Base-by-base conservation (phyloP, 345 rosid species). In the Carallia brachiata region DNA sequence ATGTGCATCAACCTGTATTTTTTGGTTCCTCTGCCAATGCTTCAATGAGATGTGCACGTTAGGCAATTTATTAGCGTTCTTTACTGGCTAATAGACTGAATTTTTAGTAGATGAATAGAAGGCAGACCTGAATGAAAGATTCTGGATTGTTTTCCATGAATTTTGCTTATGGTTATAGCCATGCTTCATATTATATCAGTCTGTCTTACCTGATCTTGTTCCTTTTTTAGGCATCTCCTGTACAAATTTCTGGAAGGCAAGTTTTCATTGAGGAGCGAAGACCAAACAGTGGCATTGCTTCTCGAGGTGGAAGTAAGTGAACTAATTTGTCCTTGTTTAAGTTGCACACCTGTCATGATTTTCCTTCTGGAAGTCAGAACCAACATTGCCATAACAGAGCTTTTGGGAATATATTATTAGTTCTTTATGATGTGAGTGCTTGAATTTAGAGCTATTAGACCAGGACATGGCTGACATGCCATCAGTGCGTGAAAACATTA, bases 261-360 rank as follows among this genome's bases (percentile, higher is more conserved):
- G 86, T 91, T 31, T 95, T 83, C 82, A 85, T 95, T 6, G 99
- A 95, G 75, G 99, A 89, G 82, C 90, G 99, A 75, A 86, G 99
- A 84, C 93, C 99, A 31, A 95, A 89, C 73, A 86, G 83, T 30
- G 84, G 85, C 32, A 83, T 90, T 72, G 82, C 83, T 70, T 69
- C 84, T 59, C 90, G 96, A 19, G 97, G 96, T 68, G 96, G 96
- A 87, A 86, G 97, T 91, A 87, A 70, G 93, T 75, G 55, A 31
- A 63, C 48, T 5, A 44, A 30, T 70, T 60, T 19, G 47, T 64
- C 54, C 8, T 55, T 17, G 19, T 28, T 36, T 65, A 12, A 59
- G 52, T 39, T 13, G 10, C 17, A 23, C 15, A 27, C 31, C 31
- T 30, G 28, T 56, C 12, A 7, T 55, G 31, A 8, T 23, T 55